A percentile compares a stretch with the other conserved stretches of the same genome.
Conservation (phyloP, 2,329 filamentous ascomycete genomes). For the Aspergillus carbonarius region DNA sequence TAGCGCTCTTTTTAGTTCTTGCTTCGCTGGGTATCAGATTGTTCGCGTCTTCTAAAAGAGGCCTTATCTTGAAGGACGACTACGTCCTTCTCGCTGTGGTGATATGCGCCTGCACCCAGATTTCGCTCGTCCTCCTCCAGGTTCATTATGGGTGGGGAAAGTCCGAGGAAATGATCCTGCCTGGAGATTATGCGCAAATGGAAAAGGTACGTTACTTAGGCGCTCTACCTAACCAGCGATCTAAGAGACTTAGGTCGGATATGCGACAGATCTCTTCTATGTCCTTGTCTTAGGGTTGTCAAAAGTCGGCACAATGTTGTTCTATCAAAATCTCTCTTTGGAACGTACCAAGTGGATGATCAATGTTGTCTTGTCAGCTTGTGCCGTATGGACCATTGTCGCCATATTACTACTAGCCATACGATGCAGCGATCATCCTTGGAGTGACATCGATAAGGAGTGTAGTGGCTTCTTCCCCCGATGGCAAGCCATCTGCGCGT, state of each 20-base stretch:
- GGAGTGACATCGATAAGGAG: conserved; percentile 31
- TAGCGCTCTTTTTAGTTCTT: conserved; percentile 40
- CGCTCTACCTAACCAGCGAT: background rate
- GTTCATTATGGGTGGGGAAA: conserved; percentile 44
- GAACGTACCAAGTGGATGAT: conserved; percentile 14
- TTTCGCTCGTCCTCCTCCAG: conserved; percentile 38
- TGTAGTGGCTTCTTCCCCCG: conserved; percentile 36
- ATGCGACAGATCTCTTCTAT: conserved; percentile 43
- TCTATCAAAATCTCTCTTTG: conserved; percentile 21
- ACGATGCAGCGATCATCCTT: conserved; percentile 37
- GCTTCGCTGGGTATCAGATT: conserved; percentile 41
- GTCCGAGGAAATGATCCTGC: conserved; percentile 24
- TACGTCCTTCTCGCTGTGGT: conserved; percentile 34
- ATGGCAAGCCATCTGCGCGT: conserved; percentile 39
- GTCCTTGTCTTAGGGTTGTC: conserved; percentile 42
- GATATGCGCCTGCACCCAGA: conserved; percentile 39
- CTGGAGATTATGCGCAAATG: conserved; percentile 23
- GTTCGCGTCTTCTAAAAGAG: conserved; percentile 38
- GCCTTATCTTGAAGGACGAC: conserved; percentile 35
- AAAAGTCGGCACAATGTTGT: conserved; percentile 37
- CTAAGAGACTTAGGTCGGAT: conserved; percentile 31
- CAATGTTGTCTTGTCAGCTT: conserved; percentile 27
- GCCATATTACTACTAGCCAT: conserved; percentile 40
- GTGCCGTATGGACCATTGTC: conserved; percentile 33
- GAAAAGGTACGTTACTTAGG: conserved; percentile 33